phyloP scores from a whole-genome alignment of 495 filamentous ascomycete species.

The Annulohypoxylon bovei region DNA sequence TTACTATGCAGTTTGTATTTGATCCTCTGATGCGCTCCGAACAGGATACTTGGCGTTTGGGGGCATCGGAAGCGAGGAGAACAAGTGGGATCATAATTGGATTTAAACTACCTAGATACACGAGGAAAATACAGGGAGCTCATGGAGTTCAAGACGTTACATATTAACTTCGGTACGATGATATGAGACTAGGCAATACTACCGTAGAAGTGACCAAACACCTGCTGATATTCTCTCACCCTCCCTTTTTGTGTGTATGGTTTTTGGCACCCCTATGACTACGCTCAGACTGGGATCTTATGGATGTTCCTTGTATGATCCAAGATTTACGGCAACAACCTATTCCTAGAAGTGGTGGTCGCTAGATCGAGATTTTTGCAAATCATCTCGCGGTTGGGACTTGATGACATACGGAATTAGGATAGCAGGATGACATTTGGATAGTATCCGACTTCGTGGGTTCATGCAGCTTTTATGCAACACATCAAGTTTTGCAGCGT shows the following conservation, averaged over 20 bases:
- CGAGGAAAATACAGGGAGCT: background rate
- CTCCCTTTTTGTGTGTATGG: background rate
- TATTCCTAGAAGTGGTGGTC: too few species aligned
- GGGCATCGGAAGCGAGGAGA: background rate
- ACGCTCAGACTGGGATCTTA: too few species aligned
- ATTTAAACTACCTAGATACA: background rate
- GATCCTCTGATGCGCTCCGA: conserved; percentile 58
- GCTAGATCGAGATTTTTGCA: conserved; percentile 6
- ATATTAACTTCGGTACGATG: background rate
- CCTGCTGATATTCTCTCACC: background rate
- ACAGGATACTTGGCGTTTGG: conserved; percentile 12
- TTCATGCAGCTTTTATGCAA: conserved; percentile 17
- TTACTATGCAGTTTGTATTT: conserved; percentile 76
- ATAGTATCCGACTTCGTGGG: background rate
- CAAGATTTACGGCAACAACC: too few species aligned
- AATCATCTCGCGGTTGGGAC: background rate
- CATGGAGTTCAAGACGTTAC: background rate
- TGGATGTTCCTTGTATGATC: too few species aligned
- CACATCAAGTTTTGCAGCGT: background rate
- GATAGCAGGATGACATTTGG: background rate
- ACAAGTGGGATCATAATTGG: background rate
- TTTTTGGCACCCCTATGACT: background rate
- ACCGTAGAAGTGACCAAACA: background rate
- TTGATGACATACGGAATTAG: background rate
- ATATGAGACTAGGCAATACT: background rate